These are phyloP conservation scores for Fusarium dlaminii DNA, from an alignment of 2,329 filamentous ascomycete genomes.

Conservation along the genomic window DNA sequence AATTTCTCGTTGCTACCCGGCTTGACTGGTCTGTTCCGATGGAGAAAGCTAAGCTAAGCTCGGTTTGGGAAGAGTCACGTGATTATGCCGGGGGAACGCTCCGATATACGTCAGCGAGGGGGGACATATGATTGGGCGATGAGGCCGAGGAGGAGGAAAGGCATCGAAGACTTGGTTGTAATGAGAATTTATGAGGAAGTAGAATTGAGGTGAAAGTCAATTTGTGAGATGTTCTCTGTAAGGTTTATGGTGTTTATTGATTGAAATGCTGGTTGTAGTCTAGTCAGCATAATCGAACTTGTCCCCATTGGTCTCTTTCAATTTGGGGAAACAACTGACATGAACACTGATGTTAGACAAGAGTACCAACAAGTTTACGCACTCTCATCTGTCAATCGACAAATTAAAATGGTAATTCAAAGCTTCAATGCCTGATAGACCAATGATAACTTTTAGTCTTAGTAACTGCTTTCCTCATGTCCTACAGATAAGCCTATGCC, in stretches of 20 bases:
- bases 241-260: not conserved
- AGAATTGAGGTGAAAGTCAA: not conserved
- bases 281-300: slow-evolving; percentile 39
- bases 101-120: slow-evolving; percentile 30
- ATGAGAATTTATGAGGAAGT: not conserved
- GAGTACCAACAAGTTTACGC: not conserved
- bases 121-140: slow-evolving; percentile 12
- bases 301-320: slow-evolving; percentile 30
- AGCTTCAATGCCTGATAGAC: not conserved
- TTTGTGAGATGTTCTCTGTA: not conserved
- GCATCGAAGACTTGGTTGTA: not conserved
- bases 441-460: not conserved
- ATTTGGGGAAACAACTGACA: not conserved
- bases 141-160: slow-evolving; percentile 15
- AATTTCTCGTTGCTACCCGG: slow-evolving; percentile 55
- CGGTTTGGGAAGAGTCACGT: slow-evolving; percentile 39
- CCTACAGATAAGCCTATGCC: not conserved
- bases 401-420: not conserved
- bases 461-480: not conserved
- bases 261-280: not conserved
- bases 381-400: not conserved
- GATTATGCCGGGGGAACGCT: slow-evolving; percentile 4
- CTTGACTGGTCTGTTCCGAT: slow-evolving; percentile 40
- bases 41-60: slow-evolving; percentile 41
- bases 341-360: not conserved